Base-by-base conservation (phyloP, 2,329 filamentous ascomycete species). In the Arthrobotrys conoides region DNA sequence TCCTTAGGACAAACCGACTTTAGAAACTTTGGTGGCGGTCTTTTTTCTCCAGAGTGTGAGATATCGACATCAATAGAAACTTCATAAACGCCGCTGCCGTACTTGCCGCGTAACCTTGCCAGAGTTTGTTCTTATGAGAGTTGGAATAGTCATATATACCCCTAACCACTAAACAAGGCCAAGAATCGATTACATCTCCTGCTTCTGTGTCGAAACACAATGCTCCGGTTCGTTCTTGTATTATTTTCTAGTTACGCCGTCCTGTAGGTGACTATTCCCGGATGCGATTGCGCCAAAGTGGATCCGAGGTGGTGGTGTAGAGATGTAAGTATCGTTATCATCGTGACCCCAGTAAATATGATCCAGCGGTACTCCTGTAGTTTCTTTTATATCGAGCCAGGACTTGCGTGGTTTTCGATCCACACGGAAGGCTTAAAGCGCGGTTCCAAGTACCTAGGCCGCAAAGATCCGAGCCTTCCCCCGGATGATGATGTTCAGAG, bases 71-170 rank as follows among this genome's bases (percentile, higher is more conserved):
- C 12, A 73, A 30, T 0, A 73, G 9, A 20, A 49, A 57, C n/a
- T 75, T 75, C 8, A 63, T 57, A 53, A 68, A 75, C 0, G 63
- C 71, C 0, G 71, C 71, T 0, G 71, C 71, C 1, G 63, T 63
- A 3, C 51, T 24, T 18, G 71, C 71, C 1, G 71, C 49, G 55
- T 68, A 75, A 1, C 8, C 12, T 33, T 59, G 49, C 71, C 71
- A 75, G 9, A 18, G 8, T 30, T 64, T 64, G 22, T 71, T 63
- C 16, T 71, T 71, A 10, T 71, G 44, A 6, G 33, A 48, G 18
- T 71, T 44, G 5, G 67, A 27, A 44, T 63, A 64, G 24, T 64
- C 55, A 20, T 44, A 71, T 22, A 71, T 71, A 41, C 67, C 67
- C 5, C 55, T 18, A 18, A 71, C 33, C 1, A 71, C 67, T 10